phyloP scores from a whole-genome alignment of 768 basidiomycete genomes.

The Boletus huronensis region DNA sequence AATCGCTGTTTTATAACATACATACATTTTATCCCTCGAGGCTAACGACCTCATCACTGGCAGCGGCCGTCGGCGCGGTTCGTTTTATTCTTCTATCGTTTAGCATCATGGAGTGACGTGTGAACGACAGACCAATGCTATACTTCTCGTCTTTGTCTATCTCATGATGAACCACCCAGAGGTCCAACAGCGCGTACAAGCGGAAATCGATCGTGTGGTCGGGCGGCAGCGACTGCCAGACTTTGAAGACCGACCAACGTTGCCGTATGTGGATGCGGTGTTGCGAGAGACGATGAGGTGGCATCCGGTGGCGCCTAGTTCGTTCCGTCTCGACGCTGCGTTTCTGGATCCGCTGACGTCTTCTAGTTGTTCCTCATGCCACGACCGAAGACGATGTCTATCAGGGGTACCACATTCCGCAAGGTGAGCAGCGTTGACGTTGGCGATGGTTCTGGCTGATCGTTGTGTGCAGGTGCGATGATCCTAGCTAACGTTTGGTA shows the following conservation, averaged over 20 bases:
- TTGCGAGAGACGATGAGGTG: slow-evolving; percentile 33
- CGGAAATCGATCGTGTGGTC: slow-evolving; percentile 32
- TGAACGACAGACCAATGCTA: slow-evolving; percentile 22
- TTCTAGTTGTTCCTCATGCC: slow-evolving; percentile 40
- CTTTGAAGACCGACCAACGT: slow-evolving; percentile 25
- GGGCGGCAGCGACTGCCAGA: slow-evolving; percentile 29
- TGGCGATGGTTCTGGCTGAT: background rate
- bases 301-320: slow-evolving; percentile 25
- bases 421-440: background rate
- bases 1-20: background rate
- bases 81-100: background rate
- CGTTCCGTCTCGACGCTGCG: background rate
- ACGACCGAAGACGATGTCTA: slow-evolving; percentile 36
- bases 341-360: background rate
- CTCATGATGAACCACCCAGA: slow-evolving; percentile 30
- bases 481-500: slow-evolving; percentile 15
- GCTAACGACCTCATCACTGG: background rate
- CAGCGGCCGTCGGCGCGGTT: slow-evolving; percentile 34
- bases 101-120: background rate
- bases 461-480: slow-evolving; percentile 1
- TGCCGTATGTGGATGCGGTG: slow-evolving; percentile 36
- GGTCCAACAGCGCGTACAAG: slow-evolving; percentile 28
- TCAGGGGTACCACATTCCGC: slow-evolving; percentile 34
- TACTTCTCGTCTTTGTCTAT: slow-evolving; percentile 26
- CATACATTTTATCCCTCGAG: background rate